Percentiles rank a stretch among this genome's conserved stretches.
phyloP scores from a whole-genome alignment of 2,329 filamentous ascomycete species.

The Alternaria atra region DNA sequence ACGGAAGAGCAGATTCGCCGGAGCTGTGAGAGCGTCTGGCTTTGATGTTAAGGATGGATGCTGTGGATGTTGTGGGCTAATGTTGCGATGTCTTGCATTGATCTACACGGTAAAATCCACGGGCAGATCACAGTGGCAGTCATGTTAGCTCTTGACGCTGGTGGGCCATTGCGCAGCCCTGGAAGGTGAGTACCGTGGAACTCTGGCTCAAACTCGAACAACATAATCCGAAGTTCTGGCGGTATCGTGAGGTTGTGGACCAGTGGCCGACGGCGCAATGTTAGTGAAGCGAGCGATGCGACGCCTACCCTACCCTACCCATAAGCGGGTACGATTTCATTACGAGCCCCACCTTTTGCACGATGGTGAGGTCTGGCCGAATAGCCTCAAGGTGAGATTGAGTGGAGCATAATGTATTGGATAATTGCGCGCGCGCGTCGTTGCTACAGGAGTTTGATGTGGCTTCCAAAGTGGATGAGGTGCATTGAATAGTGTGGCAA shows the following conservation, averaged over 20 bases:
- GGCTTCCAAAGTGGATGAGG: slow-evolving; percentile 5
- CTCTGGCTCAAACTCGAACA: background rate
- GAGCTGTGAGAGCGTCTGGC: background rate
- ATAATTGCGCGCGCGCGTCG: slow-evolving; percentile 11
- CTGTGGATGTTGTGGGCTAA: background rate
- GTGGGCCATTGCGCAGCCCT: background rate
- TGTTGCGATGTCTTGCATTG: slow-evolving; percentile 3
- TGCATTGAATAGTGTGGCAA: slow-evolving; percentile 11
- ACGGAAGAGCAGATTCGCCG: slow-evolving; percentile 5
- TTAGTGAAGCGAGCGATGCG: slow-evolving; percentile 5
- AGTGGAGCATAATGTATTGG: slow-evolving; percentile 17
- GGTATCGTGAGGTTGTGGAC: slow-evolving; percentile 15
- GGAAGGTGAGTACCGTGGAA: background rate
- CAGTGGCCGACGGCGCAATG: slow-evolving; percentile 11
- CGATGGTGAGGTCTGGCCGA: slow-evolving; percentile 7
- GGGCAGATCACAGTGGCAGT: background rate
- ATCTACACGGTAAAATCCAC: background rate
- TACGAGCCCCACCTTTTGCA: slow-evolving; percentile 1
- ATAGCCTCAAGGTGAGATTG: background rate
- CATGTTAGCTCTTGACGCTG: background rate
- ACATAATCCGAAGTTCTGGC: slow-evolving; percentile 11
- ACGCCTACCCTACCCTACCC: background rate
- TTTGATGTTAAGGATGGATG: background rate
- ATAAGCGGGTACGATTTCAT: slow-evolving; percentile 1
- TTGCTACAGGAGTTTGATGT: slow-evolving; percentile 8